A percentile compares a stretch with the other conserved stretches of the same genome.
phyloP scores from a whole-genome alignment of 2,329 filamentous ascomycete genomes.

The Fusarium protoensiforme region DNA sequence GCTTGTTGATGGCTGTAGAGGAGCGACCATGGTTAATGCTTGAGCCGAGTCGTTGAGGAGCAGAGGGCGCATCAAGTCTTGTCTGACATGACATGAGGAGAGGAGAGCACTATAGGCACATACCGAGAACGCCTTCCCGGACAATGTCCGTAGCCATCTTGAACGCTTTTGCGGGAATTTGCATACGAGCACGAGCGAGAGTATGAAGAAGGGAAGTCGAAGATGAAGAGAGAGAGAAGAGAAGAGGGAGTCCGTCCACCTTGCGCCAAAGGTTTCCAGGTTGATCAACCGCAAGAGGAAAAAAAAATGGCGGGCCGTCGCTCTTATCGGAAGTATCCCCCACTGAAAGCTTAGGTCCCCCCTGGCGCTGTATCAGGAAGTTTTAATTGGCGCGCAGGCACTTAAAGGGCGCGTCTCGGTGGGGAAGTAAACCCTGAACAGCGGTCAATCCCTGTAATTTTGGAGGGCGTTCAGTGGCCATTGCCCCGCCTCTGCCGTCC shows the following conservation, averaged over 20 bases:
- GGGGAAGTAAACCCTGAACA: not conserved
- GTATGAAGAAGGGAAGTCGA: slow-evolving; percentile 9
- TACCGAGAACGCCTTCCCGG: slow-evolving; percentile 70
- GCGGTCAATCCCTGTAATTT: not conserved
- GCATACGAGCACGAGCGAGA: slow-evolving; percentile 45
- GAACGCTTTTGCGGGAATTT: slow-evolving; percentile 45
- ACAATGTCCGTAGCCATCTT: slow-evolving; percentile 66
- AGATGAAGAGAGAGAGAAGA: slow-evolving; percentile 17
- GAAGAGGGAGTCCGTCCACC: slow-evolving; percentile 2
- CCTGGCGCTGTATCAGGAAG: slow-evolving; percentile 10
- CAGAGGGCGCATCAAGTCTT: not conserved
- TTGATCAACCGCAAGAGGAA: not conserved
- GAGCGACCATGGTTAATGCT: slow-evolving; percentile 21
- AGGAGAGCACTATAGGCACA: slow-evolving; percentile 32
- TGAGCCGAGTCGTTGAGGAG: not conserved
- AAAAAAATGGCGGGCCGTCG: slow-evolving; percentile 10
- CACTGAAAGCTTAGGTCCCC: slow-evolving; percentile 9
- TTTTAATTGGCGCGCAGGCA: slow-evolving; percentile 23
- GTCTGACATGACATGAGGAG: slow-evolving; percentile 1
- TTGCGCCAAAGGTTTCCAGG: slow-evolving; percentile 8
- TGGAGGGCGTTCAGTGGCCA: slow-evolving; percentile 12
- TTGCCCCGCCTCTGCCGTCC: slow-evolving; percentile 28
- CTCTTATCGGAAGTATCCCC: slow-evolving; percentile 31
- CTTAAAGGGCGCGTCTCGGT: slow-evolving; percentile 27
- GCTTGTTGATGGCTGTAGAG: slow-evolving; percentile 89